These are phyloP conservation scores for Tardiomyces blankii DNA, from an alignment of 1,139 yeast genomes.

Conservation along the genomic window DNA sequence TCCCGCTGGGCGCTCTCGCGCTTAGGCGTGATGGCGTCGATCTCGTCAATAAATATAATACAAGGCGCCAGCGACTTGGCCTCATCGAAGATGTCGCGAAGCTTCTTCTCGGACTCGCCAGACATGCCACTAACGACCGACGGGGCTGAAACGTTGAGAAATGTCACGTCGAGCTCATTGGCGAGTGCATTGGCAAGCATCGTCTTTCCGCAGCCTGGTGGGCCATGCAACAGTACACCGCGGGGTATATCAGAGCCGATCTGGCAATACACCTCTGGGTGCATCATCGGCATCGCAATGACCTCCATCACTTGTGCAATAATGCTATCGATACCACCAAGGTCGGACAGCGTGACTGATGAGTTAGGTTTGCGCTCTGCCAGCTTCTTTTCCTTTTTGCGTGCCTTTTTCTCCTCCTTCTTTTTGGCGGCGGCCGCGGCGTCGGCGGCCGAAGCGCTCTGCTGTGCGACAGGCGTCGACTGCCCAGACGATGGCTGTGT, in stretches of 20 bases:
- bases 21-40: constrained; percentile 96
- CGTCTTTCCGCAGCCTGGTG: constrained; percentile 99
- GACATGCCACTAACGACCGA: constrained; percentile 99
- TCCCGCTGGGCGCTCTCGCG: constrained; percentile 98
- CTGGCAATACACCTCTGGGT: constrained; percentile 78
- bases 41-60: constrained; percentile 84
- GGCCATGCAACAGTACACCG: constrained; percentile 90
- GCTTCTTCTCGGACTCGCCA: constrained; percentile 94
- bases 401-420: constrained; percentile 25
- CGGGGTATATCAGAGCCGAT: constrained; percentile 97
- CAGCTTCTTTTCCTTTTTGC: constrained; percentile 33
- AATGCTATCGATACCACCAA: constrained; percentile 85
- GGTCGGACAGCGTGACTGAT: constrained; percentile 46
- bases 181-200: constrained; percentile 94
- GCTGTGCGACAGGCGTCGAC: constrained; percentile 5
- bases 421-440: constrained; percentile 13
- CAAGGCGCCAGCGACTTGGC: constrained; percentile 89
- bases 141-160: constrained; percentile 86
- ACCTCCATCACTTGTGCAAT: constrained; percentile 80
- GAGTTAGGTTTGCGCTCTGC: constrained; percentile 17
- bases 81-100: constrained; percentile 87
- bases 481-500: background rate
- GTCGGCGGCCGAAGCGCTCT: constrained; percentile 2
- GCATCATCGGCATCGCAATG: constrained; percentile 82
- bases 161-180: constrained; percentile 89